phyloP scores from a whole-genome alignment of 2,329 filamentous ascomycete species.

The Chaetomium sp. region DNA sequence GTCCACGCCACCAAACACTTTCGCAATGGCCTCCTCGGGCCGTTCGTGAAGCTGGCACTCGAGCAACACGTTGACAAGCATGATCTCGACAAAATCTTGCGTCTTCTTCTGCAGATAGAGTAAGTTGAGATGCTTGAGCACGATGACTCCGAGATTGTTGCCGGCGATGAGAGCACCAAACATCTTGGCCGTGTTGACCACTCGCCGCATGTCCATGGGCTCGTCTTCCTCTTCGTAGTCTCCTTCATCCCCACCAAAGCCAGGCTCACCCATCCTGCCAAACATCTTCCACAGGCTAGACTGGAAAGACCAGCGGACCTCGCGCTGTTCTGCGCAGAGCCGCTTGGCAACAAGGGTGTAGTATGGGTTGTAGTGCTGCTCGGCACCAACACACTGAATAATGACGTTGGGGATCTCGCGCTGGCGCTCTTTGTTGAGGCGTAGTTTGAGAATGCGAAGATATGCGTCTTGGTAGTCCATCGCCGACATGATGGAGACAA shows the following conservation, averaged over 20 bases:
- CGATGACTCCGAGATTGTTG: conserved; percentile 39
- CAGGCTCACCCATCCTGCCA: conserved; percentile 73
- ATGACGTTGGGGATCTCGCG: conserved; percentile 82
- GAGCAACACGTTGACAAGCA: conserved; percentile 70
- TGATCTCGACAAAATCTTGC: conserved; percentile 69
- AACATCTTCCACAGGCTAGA: conserved; percentile 83
- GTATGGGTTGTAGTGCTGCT: conserved; percentile 84
- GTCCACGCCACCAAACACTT: conserved; percentile 59
- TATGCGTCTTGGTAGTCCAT: conserved; percentile 79
- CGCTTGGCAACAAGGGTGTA: conserved; percentile 79
- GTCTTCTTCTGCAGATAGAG: conserved; percentile 71
- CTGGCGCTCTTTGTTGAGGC: conserved; percentile 78
- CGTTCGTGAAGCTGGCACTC: conserved; percentile 50
- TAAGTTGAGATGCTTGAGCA: conserved; percentile 69
- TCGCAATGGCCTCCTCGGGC: conserved; percentile 50
- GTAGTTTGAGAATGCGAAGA: conserved; percentile 70
- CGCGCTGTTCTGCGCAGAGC: conserved; percentile 63
- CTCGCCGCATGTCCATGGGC: conserved; percentile 42
- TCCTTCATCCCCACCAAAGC: conserved; percentile 57
- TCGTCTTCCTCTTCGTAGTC: conserved; percentile 48
- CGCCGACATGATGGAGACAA: conserved; percentile 82
- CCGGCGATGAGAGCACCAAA: conserved; percentile 46
- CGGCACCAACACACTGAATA: conserved; percentile 77
- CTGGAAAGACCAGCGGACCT: conserved; percentile 77
- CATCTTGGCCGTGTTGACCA: conserved; percentile 49